phyloP scores from a whole-genome alignment of 2,329 filamentous ascomycete species.

The Pseudonectria foliicola region DNA sequence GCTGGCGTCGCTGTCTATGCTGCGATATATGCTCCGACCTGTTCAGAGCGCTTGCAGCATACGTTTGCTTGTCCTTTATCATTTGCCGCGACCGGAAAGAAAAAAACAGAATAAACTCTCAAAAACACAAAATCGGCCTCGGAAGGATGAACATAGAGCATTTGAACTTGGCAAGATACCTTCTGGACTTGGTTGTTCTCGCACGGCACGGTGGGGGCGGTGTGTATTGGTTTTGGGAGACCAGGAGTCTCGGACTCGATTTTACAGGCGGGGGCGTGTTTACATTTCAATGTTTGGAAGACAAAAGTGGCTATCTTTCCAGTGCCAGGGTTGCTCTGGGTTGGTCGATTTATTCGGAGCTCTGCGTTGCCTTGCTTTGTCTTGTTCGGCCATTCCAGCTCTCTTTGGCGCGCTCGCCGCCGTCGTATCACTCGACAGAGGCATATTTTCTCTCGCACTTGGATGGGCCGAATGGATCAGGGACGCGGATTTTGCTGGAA shows the following conservation, averaged over 20 bases:
- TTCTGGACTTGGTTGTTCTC: slow-evolving; percentile 36
- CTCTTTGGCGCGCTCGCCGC: neutral
- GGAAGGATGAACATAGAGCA: slow-evolving; percentile 39
- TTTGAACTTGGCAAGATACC: slow-evolving; percentile 37
- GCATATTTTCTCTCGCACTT: slow-evolving; percentile 8
- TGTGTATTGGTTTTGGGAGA: slow-evolving; percentile 31
- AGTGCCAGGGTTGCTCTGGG: slow-evolving; percentile 28
- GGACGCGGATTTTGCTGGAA: slow-evolving; percentile 35
- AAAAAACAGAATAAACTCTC: slow-evolving; percentile 2
- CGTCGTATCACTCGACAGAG: no score
- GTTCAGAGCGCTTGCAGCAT: slow-evolving; percentile 13
- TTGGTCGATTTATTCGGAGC: slow-evolving; percentile 22
- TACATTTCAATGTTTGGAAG: slow-evolving; percentile 30
- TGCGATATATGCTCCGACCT: slow-evolving; percentile 20
- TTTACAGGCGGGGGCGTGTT: slow-evolving; percentile 29
- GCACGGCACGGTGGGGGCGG: slow-evolving; percentile 30
- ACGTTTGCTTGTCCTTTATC: slow-evolving; percentile 19
- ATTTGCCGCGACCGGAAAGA: slow-evolving; percentile 1
- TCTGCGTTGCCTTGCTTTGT: slow-evolving; percentile 24
- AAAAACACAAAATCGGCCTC: slow-evolving; percentile 27
- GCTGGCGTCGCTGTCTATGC: slow-evolving; percentile 20
- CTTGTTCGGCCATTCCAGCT: slow-evolving; percentile 21
- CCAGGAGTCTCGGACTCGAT: slow-evolving; percentile 33
- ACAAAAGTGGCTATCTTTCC: slow-evolving; percentile 33
- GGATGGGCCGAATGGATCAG: slow-evolving; percentile 11